A percentile compares a stretch with the other conserved stretches of the same genome.
Evolutionary conservation across 441 rosid species (phyloP).

Genomic region (Biscutella laevigata): DNA sequence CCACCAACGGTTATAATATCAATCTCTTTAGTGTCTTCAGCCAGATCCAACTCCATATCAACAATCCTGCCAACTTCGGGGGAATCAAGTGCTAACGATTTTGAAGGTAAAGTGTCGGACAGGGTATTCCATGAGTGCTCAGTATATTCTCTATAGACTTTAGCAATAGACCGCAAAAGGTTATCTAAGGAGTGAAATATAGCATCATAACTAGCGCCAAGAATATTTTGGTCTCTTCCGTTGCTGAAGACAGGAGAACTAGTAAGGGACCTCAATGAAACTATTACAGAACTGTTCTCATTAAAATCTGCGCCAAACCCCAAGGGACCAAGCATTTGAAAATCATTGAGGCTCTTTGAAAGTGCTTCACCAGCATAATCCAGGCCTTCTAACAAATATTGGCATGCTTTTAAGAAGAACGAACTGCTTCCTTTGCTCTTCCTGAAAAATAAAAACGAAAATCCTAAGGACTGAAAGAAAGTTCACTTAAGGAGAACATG

Average conservation of each 20-base stretch:
- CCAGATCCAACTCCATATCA: slow-evolving; percentile 80
- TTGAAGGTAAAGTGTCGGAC: slow-evolving; percentile 28
- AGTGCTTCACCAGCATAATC: slow-evolving; percentile 44
- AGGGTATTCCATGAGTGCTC: slow-evolving; percentile 34
- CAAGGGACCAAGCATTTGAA: slow-evolving; percentile 45
- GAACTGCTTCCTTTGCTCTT: slow-evolving; percentile 44
- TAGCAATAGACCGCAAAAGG: slow-evolving; percentile 54
- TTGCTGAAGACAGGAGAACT: slow-evolving; percentile 48
- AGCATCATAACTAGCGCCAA: slow-evolving; percentile 35
- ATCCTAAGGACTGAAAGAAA: slow-evolving; percentile 10
- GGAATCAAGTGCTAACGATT: slow-evolving; percentile 35
- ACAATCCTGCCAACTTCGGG: slow-evolving; percentile 47
- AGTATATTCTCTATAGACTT: slow-evolving; percentile 46
- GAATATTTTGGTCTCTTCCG: slow-evolving; percentile 33
- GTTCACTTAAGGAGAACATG: no score
- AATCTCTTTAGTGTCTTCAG: slow-evolving; percentile 52
- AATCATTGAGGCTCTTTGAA: slow-evolving; percentile 34
- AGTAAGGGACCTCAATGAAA: slow-evolving; percentile 62
- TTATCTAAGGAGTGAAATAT: slow-evolving; percentile 51
- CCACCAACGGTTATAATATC: slow-evolving; percentile 48
- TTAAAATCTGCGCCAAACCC: slow-evolving; percentile 37
- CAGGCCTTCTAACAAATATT: slow-evolving; percentile 50
- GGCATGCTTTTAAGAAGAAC: slow-evolving; percentile 51
- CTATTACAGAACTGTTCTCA: slow-evolving; percentile 38
- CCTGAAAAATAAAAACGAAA: slow-evolving; percentile 36